Evolutionary conservation across 495 filamentous ascomycete genomes (phyloP), one percentile per base, ranked within the genome.

Genomic region (Lasiosphaeria hispida): DNA sequence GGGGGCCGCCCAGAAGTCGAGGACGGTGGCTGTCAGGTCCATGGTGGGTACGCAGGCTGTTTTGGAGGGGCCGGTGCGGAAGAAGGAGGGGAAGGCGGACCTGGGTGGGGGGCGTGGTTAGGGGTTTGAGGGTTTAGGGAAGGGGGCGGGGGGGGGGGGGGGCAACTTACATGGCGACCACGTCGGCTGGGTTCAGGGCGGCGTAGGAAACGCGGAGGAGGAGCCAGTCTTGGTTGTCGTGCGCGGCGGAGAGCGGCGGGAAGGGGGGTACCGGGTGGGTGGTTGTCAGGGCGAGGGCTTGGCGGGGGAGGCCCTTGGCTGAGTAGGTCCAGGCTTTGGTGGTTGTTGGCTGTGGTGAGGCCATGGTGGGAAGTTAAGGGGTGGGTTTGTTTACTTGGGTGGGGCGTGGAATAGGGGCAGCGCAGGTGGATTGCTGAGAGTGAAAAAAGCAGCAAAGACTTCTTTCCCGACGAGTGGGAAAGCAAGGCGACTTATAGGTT

Each of bases 171-270:
- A 75, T 69, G 49, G 68, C 44, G 38, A 77, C 61, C 13, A 67
- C 59, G n/a, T 63, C 70, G 55, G 69, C 74, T 14, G 74, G 72
- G 64, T 74, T 74, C 48, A 79, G 70, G 36, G 70, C 66, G 4
- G 72, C 68, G 63, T 76, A 64, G 53, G 64, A 57, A 34, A 75
- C 58, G 48, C 64, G 63, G 53, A 79, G 48, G 19, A 73, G 69
- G 54, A 77, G 58, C 36, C 55, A 59, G 53, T 67, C 61, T 55
- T 65, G 44, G 23, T 5, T 47, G 60, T 34, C 6, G 7, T 36
- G 9, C 45, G 53, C 1, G 39, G 23, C 14, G 10, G 33, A 19
- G 23, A 30, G 23, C 23, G 23, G 58, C 38, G 55, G 39, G 44
- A 53, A 45, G 30, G 39, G 36, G 9, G 67, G 65, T n/a, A 51